These are phyloP conservation scores for Diaporthe longicolla DNA, from an alignment of 2,329 filamentous ascomycete genomes.

Conservation along the genomic window DNA sequence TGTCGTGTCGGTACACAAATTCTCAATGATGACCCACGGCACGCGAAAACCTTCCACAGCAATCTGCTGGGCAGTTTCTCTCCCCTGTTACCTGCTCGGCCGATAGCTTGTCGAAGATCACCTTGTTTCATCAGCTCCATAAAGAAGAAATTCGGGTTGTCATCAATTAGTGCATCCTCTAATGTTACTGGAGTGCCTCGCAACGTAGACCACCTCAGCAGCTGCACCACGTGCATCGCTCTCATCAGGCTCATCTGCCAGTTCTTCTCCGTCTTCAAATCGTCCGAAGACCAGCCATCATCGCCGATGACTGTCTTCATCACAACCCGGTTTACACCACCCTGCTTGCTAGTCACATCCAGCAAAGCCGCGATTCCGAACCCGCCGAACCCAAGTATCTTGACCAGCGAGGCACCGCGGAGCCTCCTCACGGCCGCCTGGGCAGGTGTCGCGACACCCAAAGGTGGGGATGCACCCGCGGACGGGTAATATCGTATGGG, in stretches of 20 bases:
- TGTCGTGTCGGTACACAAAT: fast-evolving
- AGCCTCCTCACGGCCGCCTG: background rate
- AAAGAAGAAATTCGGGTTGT: background rate
- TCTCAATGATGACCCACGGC: background rate
- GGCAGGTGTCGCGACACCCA: background rate
- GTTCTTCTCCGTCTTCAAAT: background rate
- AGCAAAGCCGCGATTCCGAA: background rate
- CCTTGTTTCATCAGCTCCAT: constrained; percentile 23
- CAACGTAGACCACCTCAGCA: background rate
- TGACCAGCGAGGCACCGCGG: background rate
- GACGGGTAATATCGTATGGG: constrained; percentile 1
- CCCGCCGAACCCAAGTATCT: constrained; percentile 1
- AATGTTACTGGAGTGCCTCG: background rate
- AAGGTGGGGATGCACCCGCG: background rate
- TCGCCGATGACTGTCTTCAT: background rate
- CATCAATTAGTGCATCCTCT: background rate
- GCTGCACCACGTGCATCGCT: constrained; percentile 6
- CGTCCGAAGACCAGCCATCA: background rate
- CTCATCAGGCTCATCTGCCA: constrained; percentile 3
- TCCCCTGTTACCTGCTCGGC: background rate
- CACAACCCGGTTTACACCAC: background rate
- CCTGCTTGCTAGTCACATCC: background rate
- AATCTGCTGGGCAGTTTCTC: background rate
- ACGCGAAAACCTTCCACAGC: constrained; percentile 12
- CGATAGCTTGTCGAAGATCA: background rate